Base-by-base conservation (phyloP, 495 filamentous ascomycete genomes). In the Penicillium parvum region DNA sequence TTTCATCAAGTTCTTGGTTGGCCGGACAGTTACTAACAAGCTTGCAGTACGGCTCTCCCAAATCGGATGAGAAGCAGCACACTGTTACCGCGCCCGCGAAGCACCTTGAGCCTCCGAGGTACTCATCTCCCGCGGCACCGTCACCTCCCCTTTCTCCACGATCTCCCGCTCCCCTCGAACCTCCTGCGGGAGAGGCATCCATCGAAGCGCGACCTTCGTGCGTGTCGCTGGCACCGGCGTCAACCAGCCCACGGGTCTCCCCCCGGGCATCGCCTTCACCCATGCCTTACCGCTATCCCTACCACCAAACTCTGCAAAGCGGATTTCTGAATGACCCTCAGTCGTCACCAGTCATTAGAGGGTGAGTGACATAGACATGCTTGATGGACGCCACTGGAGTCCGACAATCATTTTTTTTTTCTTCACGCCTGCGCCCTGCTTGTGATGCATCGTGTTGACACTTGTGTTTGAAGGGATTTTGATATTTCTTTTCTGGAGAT, bases 31-130 rank as follows among this genome's bases (percentile, higher is more conserved):
- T 8, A 37, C 53, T 60, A 54, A 51, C 42, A 19, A 20, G 35
- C 47, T 19, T 16, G 32, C 43, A 79, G 76, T 79, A 68, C 68
- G 75, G 74, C 11, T 70, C 76, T 21, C 51, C 64, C 22, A 50
- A 47, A 29, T 25, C 47, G 6, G 49, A 26, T 6, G 37, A 37
- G 9, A 53, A 52, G 18, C 23, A 33, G 14, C 57, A 33, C 17
- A 19, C 32, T 39, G 50, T 58, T 26, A 30, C 34, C 15, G 41
- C 50, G 30, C 59, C 12, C 29, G 37, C 46, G 17, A 47, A 45
- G 15, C 28, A 32, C 5, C 42, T 50, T 10, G 57, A 50, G 20
- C 19, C 37, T 16, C 28, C 42, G 11, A 52, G 53, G 37, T 42
- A 49, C 14, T 26, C 47, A 30, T 19, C 42, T 28, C 10, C 37